phyloP scores from a whole-genome alignment of 257 asterid species.

The Nicotiana otophora region DNA sequence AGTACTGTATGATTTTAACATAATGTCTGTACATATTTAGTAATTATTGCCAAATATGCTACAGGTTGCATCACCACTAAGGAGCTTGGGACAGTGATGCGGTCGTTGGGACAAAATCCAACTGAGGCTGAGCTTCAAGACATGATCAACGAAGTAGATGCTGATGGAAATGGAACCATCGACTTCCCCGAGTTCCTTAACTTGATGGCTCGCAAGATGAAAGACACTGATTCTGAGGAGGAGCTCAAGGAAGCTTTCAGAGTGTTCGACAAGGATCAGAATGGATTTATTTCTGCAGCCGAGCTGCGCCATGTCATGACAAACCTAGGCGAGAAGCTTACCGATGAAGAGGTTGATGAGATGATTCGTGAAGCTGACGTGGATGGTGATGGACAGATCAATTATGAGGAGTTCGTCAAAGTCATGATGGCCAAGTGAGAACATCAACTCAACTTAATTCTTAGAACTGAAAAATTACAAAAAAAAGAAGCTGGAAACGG shows the following conservation, averaged over 20 bases:
- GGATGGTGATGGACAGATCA: conserved; percentile 6
- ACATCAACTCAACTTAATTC: conserved; percentile 18
- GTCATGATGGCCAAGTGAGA: conserved; percentile 29
- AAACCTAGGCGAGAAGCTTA: conserved; percentile 4
- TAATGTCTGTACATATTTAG: background rate
- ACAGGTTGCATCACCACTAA: conserved; percentile 8
- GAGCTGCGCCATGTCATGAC: conserved; percentile 9
- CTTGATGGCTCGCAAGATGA: conserved; percentile 8
- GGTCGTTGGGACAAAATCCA: conserved; percentile 3
- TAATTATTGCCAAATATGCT: background rate
- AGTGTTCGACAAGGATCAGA: conserved; percentile 5
- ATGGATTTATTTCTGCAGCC: conserved; percentile 5
- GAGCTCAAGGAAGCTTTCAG: conserved; percentile 7
- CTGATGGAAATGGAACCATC: conserved; percentile 9
- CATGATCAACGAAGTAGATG: conserved; percentile 12
- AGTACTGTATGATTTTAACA: background rate
- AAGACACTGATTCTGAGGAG: conserved; percentile 5
- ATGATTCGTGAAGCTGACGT: conserved; percentile 9
- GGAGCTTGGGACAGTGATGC: conserved; percentile 7
- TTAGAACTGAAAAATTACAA: conserved; percentile 15
- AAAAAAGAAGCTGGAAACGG: conserved; percentile 10
- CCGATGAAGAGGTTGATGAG: conserved; percentile 1
- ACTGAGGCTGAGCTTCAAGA: conserved; percentile 11
- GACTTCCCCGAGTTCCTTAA: background rate
- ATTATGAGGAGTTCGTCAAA: conserved; percentile 5